Conservation (phyloP, 805 yeast species). For the Wickerhamomyces chaumierensis region DNA sequence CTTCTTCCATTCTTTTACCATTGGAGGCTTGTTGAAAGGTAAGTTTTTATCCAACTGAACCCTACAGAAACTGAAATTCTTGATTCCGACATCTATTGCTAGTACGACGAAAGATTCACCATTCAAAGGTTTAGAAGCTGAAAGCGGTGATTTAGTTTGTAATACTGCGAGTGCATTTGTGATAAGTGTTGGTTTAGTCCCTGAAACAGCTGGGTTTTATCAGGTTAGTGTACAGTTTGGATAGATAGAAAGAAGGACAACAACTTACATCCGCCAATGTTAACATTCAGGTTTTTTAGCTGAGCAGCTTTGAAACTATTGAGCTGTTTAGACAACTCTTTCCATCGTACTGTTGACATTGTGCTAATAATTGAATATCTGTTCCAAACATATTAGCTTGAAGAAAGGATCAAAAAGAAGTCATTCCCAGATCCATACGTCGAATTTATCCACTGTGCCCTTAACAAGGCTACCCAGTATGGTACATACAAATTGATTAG, state of each 20-base stretch:
- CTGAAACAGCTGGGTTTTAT: constrained; percentile 4
- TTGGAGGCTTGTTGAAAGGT: constrained; percentile 15
- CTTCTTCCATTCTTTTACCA: constrained; percentile 24
- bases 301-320: background rate
- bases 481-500: no score
- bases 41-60: constrained; percentile 16
- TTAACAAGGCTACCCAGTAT: no score
- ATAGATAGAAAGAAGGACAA: background rate
- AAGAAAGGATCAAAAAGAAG: no score
- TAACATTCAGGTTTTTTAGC: background rate
- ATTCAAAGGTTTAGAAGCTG: constrained; percentile 9
- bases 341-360: background rate
- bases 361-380: no score
- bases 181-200: constrained; percentile 7
- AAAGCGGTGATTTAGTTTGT: constrained; percentile 3
- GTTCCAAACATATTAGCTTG: no score
- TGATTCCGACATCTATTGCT: constrained; percentile 27
- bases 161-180: constrained; percentile 3
- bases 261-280: background rate
- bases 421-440: no score
- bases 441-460: no score
- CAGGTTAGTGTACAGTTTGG: no score
- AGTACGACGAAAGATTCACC: constrained; percentile 15
- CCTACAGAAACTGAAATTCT: constrained; percentile 23
- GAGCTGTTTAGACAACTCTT: background rate